Base-by-base conservation (phyloP, 306 rosid species). In the Vigna hirtella region DNA sequence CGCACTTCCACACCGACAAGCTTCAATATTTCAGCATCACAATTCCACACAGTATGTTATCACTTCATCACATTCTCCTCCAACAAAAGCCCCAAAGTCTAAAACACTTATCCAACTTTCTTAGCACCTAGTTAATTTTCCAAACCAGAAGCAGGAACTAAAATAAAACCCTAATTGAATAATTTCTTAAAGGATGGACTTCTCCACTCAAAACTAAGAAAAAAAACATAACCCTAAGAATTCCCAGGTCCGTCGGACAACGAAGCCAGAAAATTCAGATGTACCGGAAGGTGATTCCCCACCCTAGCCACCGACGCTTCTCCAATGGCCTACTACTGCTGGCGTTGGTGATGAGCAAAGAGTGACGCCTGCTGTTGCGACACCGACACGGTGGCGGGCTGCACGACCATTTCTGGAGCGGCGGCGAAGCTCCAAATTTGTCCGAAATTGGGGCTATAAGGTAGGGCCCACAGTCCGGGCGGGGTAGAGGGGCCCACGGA, bases 371-470 rank as follows among this genome's bases (percentile, higher is more conserved):
- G 88, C 52, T 92, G 94, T 77, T 87, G 97, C 34, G 88, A 88
- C 7, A 84, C 86, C 17, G 93, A 77, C 49, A 88, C 90, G 6
- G 82, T 86, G 17, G 82, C 77, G 12, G 87, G 80, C 83, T 87
- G 93, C 16, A 77, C 85, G 83, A 86, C 88, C 89, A 92, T 83
- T 61, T 92, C 97, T 22, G 87, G 86, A 32, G 92, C 79, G 0
- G 91, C 79, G 4, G 88, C 97, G 30, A 95, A 95, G 79, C 97
- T 93, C 99, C 99, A 95, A 18, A 93, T 88, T 67, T 93, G 98
- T 0, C 96, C 94, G 40, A 85, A 93, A 88, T 93, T 97, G 6
- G 98, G 93, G 53, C 95, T 83, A 0, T 88, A 36, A 1, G 92
- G 95, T 16, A 90, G 85, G 51, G 99, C n/a, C 99, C 99, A 93